Conservation (phyloP, 2,329 filamentous ascomycete genomes). For the Cladosporium sp. region DNA sequence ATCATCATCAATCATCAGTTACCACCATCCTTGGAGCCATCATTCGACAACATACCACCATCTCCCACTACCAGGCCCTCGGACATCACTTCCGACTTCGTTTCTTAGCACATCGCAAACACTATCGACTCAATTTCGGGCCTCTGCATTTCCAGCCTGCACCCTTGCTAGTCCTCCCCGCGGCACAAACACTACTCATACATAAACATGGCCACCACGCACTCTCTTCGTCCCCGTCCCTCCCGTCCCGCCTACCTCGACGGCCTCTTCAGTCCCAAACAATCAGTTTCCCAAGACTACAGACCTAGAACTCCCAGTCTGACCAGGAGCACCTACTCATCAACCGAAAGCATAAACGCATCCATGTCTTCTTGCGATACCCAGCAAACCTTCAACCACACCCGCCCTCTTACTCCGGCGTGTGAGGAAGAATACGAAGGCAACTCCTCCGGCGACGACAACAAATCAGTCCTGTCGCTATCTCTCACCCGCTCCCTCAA, state of each 20-base stretch:
- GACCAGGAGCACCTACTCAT: slow-evolving; percentile 30
- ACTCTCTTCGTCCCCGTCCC: slow-evolving; percentile 9
- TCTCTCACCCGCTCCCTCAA: slow-evolving; percentile 18
- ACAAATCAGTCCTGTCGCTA: slow-evolving; percentile 25
- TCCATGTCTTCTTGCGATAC: slow-evolving; percentile 28
- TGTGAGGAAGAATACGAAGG: slow-evolving; percentile 29
- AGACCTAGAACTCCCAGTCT: slow-evolving; percentile 23
- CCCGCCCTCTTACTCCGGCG: slow-evolving; percentile 32
- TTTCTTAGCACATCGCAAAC: not conserved
- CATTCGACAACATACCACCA: not conserved
- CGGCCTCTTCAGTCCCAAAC: slow-evolving; percentile 31
- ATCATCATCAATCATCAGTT: not conserved
- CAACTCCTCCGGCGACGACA: slow-evolving; percentile 28
- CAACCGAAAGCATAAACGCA: slow-evolving; percentile 34
- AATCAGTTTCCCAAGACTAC: slow-evolving; percentile 22
- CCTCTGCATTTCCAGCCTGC: slow-evolving; percentile 5
- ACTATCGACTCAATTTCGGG: slow-evolving; percentile 5
- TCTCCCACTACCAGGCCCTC: slow-evolving; percentile 1
- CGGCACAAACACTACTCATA: slow-evolving; percentile 3
- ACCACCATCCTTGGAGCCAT: slow-evolving; percentile 2
- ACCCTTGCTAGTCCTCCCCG: not conserved
- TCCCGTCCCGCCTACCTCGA: slow-evolving; percentile 36
- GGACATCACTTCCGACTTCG: slow-evolving; percentile 5
- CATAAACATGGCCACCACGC: slow-evolving; percentile 12
- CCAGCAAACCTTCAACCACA: slow-evolving; percentile 23